Conservation (phyloP, 768 basidiomycete genomes). For the Thelephora ganbajun region DNA sequence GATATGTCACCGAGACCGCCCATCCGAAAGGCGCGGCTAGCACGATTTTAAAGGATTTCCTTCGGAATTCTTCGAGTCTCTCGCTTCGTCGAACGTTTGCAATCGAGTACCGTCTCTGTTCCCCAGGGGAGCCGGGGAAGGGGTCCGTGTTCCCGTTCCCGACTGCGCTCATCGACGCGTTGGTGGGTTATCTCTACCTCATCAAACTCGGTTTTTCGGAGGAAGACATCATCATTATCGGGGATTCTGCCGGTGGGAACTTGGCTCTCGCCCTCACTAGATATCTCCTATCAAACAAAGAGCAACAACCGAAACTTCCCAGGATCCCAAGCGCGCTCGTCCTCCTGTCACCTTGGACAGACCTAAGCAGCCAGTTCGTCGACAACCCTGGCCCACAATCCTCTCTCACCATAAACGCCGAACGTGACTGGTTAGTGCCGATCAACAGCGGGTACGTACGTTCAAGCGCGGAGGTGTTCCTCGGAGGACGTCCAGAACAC, state of each 20-base stretch:
- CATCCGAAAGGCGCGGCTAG: slow-evolving; percentile 3
- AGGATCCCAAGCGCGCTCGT: slow-evolving; percentile 27
- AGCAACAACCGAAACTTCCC: slow-evolving; percentile 12
- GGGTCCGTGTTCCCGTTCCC: slow-evolving; percentile 48
- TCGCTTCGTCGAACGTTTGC: slow-evolving; percentile 18
- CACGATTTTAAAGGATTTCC: slow-evolving; percentile 7
- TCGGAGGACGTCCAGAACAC: background rate
- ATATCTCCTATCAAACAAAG: slow-evolving; percentile 37
- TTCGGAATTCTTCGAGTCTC: slow-evolving; percentile 5
- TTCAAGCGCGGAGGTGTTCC: background rate
- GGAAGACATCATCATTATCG: slow-evolving; percentile 46
- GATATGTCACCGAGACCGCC: slow-evolving; percentile 10
- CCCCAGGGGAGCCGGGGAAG: slow-evolving; percentile 17
- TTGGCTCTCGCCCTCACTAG: slow-evolving; percentile 49
- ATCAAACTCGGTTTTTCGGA: slow-evolving; percentile 45
- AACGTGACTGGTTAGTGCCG: slow-evolving; percentile 35
- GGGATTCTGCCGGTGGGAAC: slow-evolving; percentile 73
- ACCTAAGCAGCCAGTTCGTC: slow-evolving; percentile 8
- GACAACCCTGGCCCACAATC: slow-evolving; percentile 20
- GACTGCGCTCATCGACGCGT: slow-evolving; percentile 56
- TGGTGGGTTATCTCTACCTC: slow-evolving; percentile 64
- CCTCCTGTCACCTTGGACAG: slow-evolving; percentile 10
- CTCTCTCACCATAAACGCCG: slow-evolving; percentile 34
- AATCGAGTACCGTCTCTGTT: slow-evolving; percentile 34
- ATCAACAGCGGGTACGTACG: slow-evolving; percentile 15